Evolutionary conservation across 495 filamentous ascomycete genomes (phyloP).

Genomic region (Aspergillus hancockii): DNA sequence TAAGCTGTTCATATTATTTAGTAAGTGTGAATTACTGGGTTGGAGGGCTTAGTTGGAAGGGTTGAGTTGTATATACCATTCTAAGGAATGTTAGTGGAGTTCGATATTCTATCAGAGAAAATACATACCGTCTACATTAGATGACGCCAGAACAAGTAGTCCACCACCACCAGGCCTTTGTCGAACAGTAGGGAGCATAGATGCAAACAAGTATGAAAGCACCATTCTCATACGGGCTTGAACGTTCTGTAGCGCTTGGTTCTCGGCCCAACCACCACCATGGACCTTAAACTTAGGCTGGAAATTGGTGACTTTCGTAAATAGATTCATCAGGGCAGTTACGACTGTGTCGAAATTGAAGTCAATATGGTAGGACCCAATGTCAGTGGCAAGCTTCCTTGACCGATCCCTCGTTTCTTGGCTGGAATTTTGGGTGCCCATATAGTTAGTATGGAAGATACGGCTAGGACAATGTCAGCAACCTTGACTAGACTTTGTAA

Average conservation of each 20-base stretch:
- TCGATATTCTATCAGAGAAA: not conserved
- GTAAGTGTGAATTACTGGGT: not conserved
- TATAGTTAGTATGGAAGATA: conserved; percentile 75
- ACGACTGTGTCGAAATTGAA: conserved; percentile 74
- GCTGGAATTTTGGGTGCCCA: conserved; percentile 77
- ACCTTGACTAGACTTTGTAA: not conserved
- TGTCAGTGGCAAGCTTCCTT: conserved; percentile 62
- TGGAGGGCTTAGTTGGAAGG: not conserved
- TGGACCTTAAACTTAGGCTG: conserved; percentile 68
- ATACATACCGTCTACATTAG: conserved; percentile 53
- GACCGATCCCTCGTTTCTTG: conserved; percentile 73
- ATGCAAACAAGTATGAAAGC: conserved; percentile 70
- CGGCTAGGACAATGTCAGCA: conserved; percentile 25
- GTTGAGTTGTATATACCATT: conserved; percentile 31
- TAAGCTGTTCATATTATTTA: conserved; percentile 33
- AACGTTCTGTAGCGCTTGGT: conserved; percentile 76
- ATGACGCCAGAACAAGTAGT: conserved; percentile 65
- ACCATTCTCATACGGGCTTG: conserved; percentile 85
- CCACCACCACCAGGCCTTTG: conserved; percentile 53
- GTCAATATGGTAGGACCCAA: conserved; percentile 75
- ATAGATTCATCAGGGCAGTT: conserved; percentile 52
- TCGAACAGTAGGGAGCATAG: conserved; percentile 60
- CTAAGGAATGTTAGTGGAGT: conserved; percentile 21
- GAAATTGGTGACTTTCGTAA: conserved; percentile 55
- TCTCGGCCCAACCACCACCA: conserved; percentile 61